phyloP scores from a whole-genome alignment of 202 grass and related monocot genomes.

The Hordeum pubiflorum region DNA sequence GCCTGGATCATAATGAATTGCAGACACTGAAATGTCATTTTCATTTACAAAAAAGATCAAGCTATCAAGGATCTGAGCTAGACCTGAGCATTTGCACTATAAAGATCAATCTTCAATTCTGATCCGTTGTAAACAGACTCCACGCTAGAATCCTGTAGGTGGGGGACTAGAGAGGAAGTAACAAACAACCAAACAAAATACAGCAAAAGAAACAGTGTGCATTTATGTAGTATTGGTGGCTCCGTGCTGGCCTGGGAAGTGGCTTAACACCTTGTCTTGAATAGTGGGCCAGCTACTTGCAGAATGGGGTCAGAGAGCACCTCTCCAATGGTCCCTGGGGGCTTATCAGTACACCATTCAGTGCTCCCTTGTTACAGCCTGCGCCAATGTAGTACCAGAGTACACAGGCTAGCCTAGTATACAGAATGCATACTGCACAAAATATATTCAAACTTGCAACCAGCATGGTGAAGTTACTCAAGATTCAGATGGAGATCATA shows the following conservation, averaged over 20 bases:
- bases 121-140: slow-evolving; percentile 28
- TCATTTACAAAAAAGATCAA: slow-evolving; percentile 15
- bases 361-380: slow-evolving; percentile 46
- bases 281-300: slow-evolving; percentile 42
- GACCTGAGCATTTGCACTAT: slow-evolving; percentile 25
- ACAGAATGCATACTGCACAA: slow-evolving; percentile 22
- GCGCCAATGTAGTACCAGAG: slow-evolving; percentile 31
- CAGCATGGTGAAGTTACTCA: background rate
- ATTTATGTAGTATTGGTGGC: slow-evolving; percentile 55
- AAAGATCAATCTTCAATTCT: slow-evolving; percentile 13
- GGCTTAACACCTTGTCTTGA: slow-evolving; percentile 60
- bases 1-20: slow-evolving; percentile 20
- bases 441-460: background rate
- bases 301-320: slow-evolving; percentile 36
- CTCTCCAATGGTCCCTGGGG: slow-evolving; percentile 42
- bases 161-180: slow-evolving; percentile 19
- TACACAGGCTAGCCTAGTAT: slow-evolving; percentile 36
- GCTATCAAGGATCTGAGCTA: slow-evolving; percentile 24
- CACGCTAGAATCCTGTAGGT: slow-evolving; percentile 25
- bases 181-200: slow-evolving; percentile 39
- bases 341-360: slow-evolving; percentile 43
- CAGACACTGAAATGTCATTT: slow-evolving; percentile 2
- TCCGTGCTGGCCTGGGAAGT: slow-evolving; percentile 44
- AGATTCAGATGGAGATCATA: slow-evolving; percentile 17
- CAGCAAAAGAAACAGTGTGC: slow-evolving; percentile 38